phyloP scores from a whole-genome alignment of 345 rosid species.

The Geranium brycei region DNA sequence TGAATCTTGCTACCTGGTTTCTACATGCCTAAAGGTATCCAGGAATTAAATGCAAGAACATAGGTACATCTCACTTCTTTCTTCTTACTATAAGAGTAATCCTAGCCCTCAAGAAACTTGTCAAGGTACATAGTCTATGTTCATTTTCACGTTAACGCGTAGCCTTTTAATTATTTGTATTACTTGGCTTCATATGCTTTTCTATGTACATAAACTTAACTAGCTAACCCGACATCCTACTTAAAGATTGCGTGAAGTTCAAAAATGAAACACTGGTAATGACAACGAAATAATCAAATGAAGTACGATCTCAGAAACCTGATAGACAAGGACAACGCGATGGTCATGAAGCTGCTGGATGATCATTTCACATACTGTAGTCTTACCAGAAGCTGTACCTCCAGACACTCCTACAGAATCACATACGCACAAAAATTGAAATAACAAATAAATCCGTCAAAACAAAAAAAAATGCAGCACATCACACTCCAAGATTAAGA shows the following conservation, averaged over 20 bases:
- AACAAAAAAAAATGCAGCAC: background rate
- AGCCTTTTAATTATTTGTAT: no score
- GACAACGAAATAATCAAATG: background rate
- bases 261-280: no score
- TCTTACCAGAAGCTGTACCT: conserved; percentile 98
- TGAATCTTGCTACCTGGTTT: background rate
- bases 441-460: background rate
- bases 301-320: conserved; percentile 32
- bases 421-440: background rate
- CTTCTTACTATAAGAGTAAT: background rate
- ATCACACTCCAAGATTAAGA: background rate
- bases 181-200: no score
- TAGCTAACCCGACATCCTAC: no score
- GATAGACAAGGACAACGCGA: conserved; percentile 85
- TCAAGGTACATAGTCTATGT: background rate
- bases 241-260: no score
- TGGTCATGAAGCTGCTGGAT: conserved; percentile 98
- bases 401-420: conserved; percentile 76
- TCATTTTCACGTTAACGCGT: background rate
- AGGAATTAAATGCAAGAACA: background rate
- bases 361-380: conserved; percentile 99
- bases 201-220: no score
- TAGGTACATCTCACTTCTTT: background rate
- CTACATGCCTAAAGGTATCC: background rate
- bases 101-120: background rate